Base-by-base conservation (phyloP, 306 rosid genomes). In the Pyrus communis region DNA sequence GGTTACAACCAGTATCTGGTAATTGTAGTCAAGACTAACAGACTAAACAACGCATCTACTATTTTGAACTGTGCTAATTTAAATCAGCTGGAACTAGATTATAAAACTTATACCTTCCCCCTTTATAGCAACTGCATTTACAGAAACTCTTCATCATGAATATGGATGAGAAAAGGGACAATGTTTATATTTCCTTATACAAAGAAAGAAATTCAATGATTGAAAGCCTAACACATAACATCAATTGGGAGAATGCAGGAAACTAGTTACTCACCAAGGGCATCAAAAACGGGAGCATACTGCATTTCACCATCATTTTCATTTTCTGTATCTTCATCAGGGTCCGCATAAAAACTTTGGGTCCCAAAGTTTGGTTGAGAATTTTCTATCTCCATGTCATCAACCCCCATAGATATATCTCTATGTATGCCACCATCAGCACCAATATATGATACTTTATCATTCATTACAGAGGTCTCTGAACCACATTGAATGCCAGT, bases 391-490 rank as follows among this genome's bases (percentile, higher is more conserved):
- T 79, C 66, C 51, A 76, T 57, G 60, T 46, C 84, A 84, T 79
- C 78, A 78, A 72, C 86, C 65, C 80, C 79, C 73, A 81, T 62
- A 60, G 75, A 62, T 76, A 13, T 79, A 54, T 77, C 74, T 61
- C 57, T 45, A 40, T 22, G 72, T 60, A 76, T 77, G 67, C 70
- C 42, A 51, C 71, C 45, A 67, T 78, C 82, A 68, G 52, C 79
- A 77, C 67, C 74, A 60, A 9, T 45, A 18, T 83, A 75, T 73
- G 60, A 77, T 66, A 77, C 23, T 55, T 79, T 81, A 67, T 67
- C 77, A 70, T 89, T 87, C 87, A 76, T 80, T 83, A 94, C 80
- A 82, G 97, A 90, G 69, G 91, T 72, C 27, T 86, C 85, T 69
- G 97, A 89, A 68, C 82, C 58, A 70, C 79, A 75, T 57, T 60